Base-by-base conservation (phyloP, 176 grass and related monocot genomes). In the Oryza glumipatula region DNA sequence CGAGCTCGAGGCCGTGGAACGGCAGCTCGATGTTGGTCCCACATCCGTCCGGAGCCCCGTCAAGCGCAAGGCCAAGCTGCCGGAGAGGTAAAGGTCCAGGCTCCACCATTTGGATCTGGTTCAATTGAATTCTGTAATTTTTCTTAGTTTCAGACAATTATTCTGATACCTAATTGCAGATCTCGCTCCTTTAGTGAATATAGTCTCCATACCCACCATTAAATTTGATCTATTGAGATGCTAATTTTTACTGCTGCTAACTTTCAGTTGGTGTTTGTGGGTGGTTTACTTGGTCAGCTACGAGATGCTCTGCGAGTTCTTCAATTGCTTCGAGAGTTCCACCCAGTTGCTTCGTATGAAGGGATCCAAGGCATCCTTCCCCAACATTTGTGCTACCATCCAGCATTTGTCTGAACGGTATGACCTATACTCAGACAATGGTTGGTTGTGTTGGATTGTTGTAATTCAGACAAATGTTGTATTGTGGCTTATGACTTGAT, bases 241-340 rank as follows among this genome's bases (percentile, higher is more conserved):
- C 24, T 24, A 24, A 24, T 24, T 32, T n/a, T 2, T 33, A 46
- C 12, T 43, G 13, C 26, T 67, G 9, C 9, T 47, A 63, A 15
- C 13, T 72, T 78, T 4, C 44, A 22, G 11, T 70, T 44, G 41
- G 7, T 43, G 4, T 22, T 13, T 32, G 4, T 75, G 22, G 44
- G 21, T 72, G 0, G 43, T 66, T 6, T 68, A 49, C 1, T 15
- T 51, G 11, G 23, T 61, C 89, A 98, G 96, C 28, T 95, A 93
- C 45, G 91, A 98, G 80, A 80, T 86, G 47, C 85, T 98, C 11
- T 94, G 89, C 13, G 91, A 94, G 68, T 95, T 93, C 76, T 98
- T 98, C 85, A 92, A 98, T 58, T 90, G 83, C 74, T 84, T 98
- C 48, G 90, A 92, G 85, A 93, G 91, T 22, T 92, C 93, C 14